Conservation (phyloP, 768 basidiomycete genomes). For the Ephemerocybe angulata region DNA sequence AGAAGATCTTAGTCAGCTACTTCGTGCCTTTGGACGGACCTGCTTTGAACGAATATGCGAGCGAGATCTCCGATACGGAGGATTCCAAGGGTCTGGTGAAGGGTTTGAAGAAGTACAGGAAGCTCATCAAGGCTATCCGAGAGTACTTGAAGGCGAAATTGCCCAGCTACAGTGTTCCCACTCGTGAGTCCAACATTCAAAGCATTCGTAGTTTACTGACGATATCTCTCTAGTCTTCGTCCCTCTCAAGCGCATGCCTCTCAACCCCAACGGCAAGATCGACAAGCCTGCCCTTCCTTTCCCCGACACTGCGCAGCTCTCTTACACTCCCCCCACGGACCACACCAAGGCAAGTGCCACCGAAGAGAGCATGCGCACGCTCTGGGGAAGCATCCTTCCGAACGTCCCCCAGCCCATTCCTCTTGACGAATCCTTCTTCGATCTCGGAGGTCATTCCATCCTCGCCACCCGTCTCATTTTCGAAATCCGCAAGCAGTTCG, state of each 20-base stretch:
- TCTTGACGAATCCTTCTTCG: slow-evolving; percentile 93
- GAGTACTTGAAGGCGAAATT: slow-evolving; percentile 96
- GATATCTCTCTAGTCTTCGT: slow-evolving; percentile 70
- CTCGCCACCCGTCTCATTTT: slow-evolving; percentile 96
- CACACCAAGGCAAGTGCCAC: slow-evolving; percentile 54
- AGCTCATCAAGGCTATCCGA: slow-evolving; percentile 88
- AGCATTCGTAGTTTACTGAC: background rate
- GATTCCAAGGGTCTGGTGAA: slow-evolving; percentile 59
- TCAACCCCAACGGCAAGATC: slow-evolving; percentile 98
- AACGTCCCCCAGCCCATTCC: slow-evolving; percentile 72
- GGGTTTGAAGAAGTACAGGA: slow-evolving; percentile 81
- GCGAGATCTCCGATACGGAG: slow-evolving; percentile 56
- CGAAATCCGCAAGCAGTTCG: slow-evolving; percentile 89
- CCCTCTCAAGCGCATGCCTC: slow-evolving; percentile 90
- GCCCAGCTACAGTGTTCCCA: slow-evolving; percentile 90
- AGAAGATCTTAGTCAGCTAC: slow-evolving; percentile 97
- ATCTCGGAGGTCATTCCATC: slow-evolving; percentile 97
- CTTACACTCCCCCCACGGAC: slow-evolving; percentile 39
- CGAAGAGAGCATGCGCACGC: slow-evolving; percentile 73
- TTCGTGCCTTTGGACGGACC: slow-evolving; percentile 84
- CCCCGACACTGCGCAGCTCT: slow-evolving; percentile 86
- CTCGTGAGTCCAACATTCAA: slow-evolving; percentile 49
- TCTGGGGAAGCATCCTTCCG: slow-evolving; percentile 83
- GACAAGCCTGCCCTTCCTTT: slow-evolving; percentile 98
- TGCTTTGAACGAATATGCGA: slow-evolving; percentile 64